Conservation (phyloP, 139 green algal genomes). For the Nannochloris sp. region DNA sequence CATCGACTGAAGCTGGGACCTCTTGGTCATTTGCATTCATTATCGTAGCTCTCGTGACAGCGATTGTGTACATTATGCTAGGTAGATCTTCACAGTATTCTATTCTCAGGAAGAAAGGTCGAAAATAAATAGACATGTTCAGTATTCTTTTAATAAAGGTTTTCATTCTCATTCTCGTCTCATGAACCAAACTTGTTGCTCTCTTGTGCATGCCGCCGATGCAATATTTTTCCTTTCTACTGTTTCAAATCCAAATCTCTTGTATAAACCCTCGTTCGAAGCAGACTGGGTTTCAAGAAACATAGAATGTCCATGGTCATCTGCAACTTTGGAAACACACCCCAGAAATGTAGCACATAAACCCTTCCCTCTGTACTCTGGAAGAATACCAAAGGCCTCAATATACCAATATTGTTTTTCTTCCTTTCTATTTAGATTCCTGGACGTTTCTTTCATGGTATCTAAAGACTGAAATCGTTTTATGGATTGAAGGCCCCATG, state of each 20-base stretch:
- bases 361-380: background rate
- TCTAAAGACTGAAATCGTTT: background rate
- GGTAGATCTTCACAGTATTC: no score
- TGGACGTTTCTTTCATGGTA: background rate
- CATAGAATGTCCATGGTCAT: background rate
- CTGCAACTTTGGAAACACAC: background rate
- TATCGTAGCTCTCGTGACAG: background rate
- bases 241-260: background rate
- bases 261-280: background rate
- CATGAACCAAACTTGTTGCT: background rate
- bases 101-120: no score
- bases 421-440: background rate
- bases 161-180: background rate
- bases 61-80: background rate
- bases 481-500: background rate
- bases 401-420: background rate
- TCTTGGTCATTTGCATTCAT: constrained; percentile 4
- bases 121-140: background rate
- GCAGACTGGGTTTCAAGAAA: background rate
- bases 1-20: background rate
- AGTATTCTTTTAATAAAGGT: background rate
- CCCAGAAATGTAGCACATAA: background rate
- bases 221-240: background rate
- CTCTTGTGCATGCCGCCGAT: background rate
- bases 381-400: background rate